Conservation (phyloP, 768 basidiomycete genomes). For the Lactarius trivialis region DNA sequence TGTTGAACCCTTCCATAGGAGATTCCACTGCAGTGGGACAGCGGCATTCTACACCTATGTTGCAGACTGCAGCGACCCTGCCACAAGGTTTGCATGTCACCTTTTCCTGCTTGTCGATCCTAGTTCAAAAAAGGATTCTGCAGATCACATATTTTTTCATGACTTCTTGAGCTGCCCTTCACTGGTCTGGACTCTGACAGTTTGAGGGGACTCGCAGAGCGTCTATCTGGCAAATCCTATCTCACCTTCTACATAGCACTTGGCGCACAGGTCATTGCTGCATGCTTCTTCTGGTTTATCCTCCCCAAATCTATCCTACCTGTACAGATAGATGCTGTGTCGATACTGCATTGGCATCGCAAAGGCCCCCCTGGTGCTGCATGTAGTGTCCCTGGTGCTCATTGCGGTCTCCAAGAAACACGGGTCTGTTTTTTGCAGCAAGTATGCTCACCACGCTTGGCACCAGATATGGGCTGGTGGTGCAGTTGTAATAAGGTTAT, state of each 20-base stretch:
- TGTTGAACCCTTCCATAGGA: slow-evolving; percentile 29
- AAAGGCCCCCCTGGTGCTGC: slow-evolving; percentile 44
- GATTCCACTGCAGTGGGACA: slow-evolving; percentile 38
- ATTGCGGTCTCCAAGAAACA: slow-evolving; percentile 39
- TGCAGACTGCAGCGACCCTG: slow-evolving; percentile 56
- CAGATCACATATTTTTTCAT: slow-evolving; percentile 61
- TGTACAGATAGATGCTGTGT: slow-evolving; percentile 35
- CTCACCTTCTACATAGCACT: slow-evolving; percentile 68
- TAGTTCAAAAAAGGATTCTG: neutral
- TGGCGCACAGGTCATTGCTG: slow-evolving; percentile 43
- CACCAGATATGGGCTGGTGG: slow-evolving; percentile 55
- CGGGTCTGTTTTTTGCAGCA: slow-evolving; percentile 45
- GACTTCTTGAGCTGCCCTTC: slow-evolving; percentile 61
- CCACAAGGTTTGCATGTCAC: slow-evolving; percentile 23
- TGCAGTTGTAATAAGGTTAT: no score
- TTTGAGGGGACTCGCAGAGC: slow-evolving; percentile 60
- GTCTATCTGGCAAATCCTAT: slow-evolving; percentile 44
- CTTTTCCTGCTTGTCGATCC: slow-evolving; percentile 2
- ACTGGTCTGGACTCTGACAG: slow-evolving; percentile 66
- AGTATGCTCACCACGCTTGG: slow-evolving; percentile 51
- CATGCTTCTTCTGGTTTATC: slow-evolving; percentile 46
- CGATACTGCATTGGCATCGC: no score
- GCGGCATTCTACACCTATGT: slow-evolving; percentile 61
- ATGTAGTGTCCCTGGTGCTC: slow-evolving; percentile 38
- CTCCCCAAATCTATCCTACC: slow-evolving; percentile 74